Conservation (phyloP, 495 filamentous ascomycete species). For the Daldinia concentrica region DNA sequence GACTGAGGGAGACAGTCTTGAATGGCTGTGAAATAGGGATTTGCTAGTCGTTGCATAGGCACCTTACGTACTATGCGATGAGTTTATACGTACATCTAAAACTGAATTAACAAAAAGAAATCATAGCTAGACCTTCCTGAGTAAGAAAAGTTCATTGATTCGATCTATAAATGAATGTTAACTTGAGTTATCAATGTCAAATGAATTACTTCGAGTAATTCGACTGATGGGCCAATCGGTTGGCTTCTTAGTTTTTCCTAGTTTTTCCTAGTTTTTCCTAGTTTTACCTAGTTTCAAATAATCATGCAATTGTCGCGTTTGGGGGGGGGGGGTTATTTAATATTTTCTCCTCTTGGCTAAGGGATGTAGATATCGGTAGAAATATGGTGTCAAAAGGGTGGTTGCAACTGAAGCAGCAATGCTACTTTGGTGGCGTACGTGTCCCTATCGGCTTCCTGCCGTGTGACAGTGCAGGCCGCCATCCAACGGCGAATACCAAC, state of each 20-base stretch:
- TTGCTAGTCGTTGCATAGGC: neutral
- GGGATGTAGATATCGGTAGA: neutral
- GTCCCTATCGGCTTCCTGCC: slow-evolving; percentile 2
- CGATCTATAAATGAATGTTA: neutral
- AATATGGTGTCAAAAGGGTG: neutral
- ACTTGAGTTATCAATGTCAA: too few species aligned
- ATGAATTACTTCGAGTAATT: neutral
- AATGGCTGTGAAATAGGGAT: neutral
- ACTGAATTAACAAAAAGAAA: neutral
- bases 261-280: too few species aligned
- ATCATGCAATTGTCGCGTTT: neutral
- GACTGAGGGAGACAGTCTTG: neutral
- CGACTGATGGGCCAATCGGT: neutral
- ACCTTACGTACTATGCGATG: too few species aligned
- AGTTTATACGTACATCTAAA: neutral
- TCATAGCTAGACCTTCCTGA: too few species aligned
- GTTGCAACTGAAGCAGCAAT: neutral
- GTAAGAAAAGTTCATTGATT: neutral
- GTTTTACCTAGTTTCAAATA: neutral
- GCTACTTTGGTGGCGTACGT: slow-evolving; percentile 5
- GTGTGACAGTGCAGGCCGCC: neutral
- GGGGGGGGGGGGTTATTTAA: too few species aligned
- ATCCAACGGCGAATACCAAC: neutral
- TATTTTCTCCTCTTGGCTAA: too few species aligned
- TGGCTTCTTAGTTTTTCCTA: too few species aligned